Evolutionary conservation across 306 rosid species (phyloP), one percentile per base, ranked within the genome.

Genomic region (Delonix regia): DNA sequence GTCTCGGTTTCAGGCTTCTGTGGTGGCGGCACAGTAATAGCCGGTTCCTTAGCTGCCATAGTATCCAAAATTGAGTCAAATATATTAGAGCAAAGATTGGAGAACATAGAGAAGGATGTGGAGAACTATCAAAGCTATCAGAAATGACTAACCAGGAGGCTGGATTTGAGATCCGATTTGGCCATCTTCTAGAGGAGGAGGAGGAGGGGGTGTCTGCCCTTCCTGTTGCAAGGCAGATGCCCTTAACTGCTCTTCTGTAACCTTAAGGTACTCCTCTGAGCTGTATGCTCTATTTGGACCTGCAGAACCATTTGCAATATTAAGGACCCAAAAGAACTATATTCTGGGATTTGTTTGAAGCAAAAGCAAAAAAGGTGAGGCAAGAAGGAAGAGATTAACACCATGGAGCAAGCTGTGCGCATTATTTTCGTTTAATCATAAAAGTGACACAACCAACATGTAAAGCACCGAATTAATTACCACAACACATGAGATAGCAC

Each of bases 241-340:
- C 85, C 83, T 87, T 38, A 93, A 85, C 83, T 93, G 99, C 81
- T 90, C 96, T 80, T 93, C 96, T 28, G 98, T 93, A 66, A 93
- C 82, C 91, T 88, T 93, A 9, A 93, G 89, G 86, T 87, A 89
- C 57, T 96, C 96, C 81, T 91, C 99, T 5, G 88, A 72, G 80
- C 89, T 90, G 88, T 91, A 91, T 71, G 94, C 92, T 76, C 63
- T 84, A 39, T 44, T 81, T 62, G 87, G 80, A 75, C 85, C 81
- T 34, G 64, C 56, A 38, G 67, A 69, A 18, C 86, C 90, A 79
- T 87, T 97, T 85, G 83, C 90, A 33, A 80, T 66, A 64, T 81
- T 71, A 77, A 63, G 73, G 34, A 57, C 16, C 22, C 15, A 73
- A 66, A 24, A 24, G 24, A 4, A 25, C 36, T 56, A 53, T 56